phyloP scores from a whole-genome alignment of 257 asterid species.

The Primulina eburnea region DNA sequence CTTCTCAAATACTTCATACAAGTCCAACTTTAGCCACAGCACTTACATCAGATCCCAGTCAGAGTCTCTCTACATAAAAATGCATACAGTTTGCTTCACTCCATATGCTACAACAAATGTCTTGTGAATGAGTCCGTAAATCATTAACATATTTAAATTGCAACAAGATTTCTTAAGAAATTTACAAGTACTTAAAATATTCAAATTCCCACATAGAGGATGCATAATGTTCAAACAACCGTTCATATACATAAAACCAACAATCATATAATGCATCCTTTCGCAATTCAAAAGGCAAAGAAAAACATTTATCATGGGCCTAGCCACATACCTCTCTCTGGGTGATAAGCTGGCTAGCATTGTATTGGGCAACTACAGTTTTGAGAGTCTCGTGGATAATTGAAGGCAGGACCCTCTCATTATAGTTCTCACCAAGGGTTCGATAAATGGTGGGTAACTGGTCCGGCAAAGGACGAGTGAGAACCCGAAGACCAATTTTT shows the following conservation, averaged over 20 bases:
- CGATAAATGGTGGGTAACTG: conserved; percentile 31
- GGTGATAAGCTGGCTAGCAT: conserved; percentile 40
- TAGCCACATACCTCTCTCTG: conserved; percentile 29
- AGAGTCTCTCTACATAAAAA: too few species aligned
- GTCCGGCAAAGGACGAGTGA: conserved; percentile 32
- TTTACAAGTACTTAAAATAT: not conserved
- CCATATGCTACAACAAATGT: not conserved
- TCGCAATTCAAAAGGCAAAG: not conserved
- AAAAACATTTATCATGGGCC: not conserved
- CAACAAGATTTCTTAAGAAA: not conserved
- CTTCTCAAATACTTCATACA: not conserved
- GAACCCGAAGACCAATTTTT: conserved; percentile 33
- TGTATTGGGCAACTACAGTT: conserved; percentile 38
- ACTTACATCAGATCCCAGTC: not conserved
- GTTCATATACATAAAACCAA: not conserved
- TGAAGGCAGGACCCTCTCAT: conserved; percentile 36
- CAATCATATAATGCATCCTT: not conserved
- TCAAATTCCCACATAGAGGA: not conserved
- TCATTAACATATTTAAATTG: not conserved
- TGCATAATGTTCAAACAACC: not conserved
- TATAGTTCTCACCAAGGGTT: conserved; percentile 33
- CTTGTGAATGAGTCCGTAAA: not conserved
- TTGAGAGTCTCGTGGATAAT: conserved; percentile 34
- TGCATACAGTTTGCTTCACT: not conserved
- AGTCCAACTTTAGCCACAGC: not conserved